Base-by-base conservation (phyloP, 768 basidiomycete species). In the Rhizopogon roseolus region DNA sequence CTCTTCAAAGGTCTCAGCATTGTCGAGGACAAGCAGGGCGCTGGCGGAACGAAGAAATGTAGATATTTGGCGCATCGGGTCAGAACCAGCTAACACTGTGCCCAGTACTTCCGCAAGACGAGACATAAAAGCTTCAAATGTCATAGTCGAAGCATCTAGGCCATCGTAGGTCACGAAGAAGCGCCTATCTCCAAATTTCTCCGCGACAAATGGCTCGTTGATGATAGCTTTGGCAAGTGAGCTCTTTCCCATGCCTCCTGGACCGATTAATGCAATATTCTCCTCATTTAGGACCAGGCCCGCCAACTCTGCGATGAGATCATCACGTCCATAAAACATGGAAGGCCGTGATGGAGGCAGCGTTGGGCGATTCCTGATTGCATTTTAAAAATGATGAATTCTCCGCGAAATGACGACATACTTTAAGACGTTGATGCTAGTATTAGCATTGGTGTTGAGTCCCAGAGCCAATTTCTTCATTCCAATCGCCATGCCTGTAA, bases 231-330 rank as follows among this genome's bases (percentile, higher is more conserved):
- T 38, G 27, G 49, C 14, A 11, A 50, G 14, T 11, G 49, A 16
- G 25, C 17, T 50, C 14, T 50, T 50, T 9, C 49, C 49, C 14
- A 17, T 50, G 11, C 49, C 49, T n/a, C 36, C 49, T n/a, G 49
- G 22, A 6, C 49, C 49, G 27, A 28, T 25, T 5, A 50, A 28
- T 16, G 25, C 11, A 40, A 50, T 22, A 25, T 50, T 37, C 6
- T 13, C 36, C 39, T 34, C 16, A 6, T 16, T 37, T 3, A 50
- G 14, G 28, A 50, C 29, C 3, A 16, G 29, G 5, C 16, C 8
- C 28, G 29, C 19, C 22, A 48, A 32, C 9, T 48, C 25, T 17
- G 29, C 19, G 13, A 50, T 28, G 5, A 39, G 11, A 19, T 0
- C 49, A 38, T 50, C 17, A 6, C 49, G 28, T 5, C 49, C 49